phyloP scores from a whole-genome alignment of 345 rosid species.

The Raphanus raphanistrum region DNA sequence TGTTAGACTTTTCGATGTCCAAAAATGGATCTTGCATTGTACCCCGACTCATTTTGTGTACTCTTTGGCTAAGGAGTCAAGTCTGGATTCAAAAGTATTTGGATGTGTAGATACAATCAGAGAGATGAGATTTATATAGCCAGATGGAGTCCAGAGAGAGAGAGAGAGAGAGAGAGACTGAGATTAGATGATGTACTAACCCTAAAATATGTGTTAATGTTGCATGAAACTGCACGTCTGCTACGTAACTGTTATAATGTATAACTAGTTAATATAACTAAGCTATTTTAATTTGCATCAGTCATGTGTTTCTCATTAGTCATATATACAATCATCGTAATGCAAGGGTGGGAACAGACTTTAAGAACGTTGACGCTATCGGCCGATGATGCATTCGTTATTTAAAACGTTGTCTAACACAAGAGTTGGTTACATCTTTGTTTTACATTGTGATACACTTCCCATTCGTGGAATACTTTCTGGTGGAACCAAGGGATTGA shows the following conservation, averaged over 20 bases:
- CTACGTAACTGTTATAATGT: background rate
- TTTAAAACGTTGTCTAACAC: background rate
- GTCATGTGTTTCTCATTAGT: background rate
- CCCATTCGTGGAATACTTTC: too few species aligned
- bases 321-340: background rate
- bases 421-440: too few species aligned
- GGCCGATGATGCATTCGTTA: background rate
- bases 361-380: background rate
- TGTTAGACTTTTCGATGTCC: conserved; percentile 7
- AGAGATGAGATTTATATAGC: conserved; percentile 8
- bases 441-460: too few species aligned
- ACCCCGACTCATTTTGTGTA: background rate
- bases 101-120: background rate
- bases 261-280: background rate
- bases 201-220: background rate
- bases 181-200: background rate
- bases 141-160: background rate
- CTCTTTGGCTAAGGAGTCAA: background rate
- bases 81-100: background rate
- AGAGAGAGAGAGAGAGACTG: conserved; percentile 3
- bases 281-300: background rate
- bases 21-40: conserved; percentile 6
- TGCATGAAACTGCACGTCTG: conserved; percentile 10
- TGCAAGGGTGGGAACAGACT: background rate
- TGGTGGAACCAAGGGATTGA: too few species aligned